Evolutionary conservation across 192 early-diverging fungal genomes (phyloP), one percentile per base, ranked within the genome.

Genomic region (Mortierella claussenii): DNA sequence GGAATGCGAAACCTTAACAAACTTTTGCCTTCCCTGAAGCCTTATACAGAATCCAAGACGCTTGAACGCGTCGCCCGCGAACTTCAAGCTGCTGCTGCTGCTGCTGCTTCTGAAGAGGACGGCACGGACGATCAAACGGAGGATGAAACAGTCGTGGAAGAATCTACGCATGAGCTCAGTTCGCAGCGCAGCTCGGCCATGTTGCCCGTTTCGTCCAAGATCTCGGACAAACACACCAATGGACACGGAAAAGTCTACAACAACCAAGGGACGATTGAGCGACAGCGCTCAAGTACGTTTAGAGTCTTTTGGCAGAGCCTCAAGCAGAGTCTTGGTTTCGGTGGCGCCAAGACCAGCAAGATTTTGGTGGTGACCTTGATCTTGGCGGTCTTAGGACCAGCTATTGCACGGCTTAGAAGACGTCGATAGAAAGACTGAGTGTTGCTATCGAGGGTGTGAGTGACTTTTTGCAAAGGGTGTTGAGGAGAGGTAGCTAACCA

Each of bases 1-100:
- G 73, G 73, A 0, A 76, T 76, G 8, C 63, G 64, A 5, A 76
- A 76, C 9, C 53, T 76, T 42, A 76, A 76, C 64, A 67, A 51
- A 10, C 34, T 66, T 2, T 28, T 76, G n/a, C 73, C 52, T 4
- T 33, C 32, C 0, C 44, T 66, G 6, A 4, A 10, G 4, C 59
- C 64, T 4, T 76, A 76, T 26, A 18, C 23, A 0, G 43, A 48
- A 26, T 67, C 64, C 44, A 76, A 76, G 33, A 32, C 55, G 1
- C 10, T 76, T 7, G 32, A 59, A 18, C 31, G 8, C 20, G 57
- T 56, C 20, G 27, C 31, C 7, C 20, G 6, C 1, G 58, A 9
- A 15, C 63, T 31, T 5, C 44, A 55, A 44, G 59, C 32, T 7
- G 46, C 53, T 2, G n/a, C n/a, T n/a, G n/a, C n/a, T n/a, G n/a